A percentile compares a stretch with the other conserved stretches of the same genome.
phyloP scores from a whole-genome alignment of 768 basidiomycete species.

The Gymnopilus junonius region DNA sequence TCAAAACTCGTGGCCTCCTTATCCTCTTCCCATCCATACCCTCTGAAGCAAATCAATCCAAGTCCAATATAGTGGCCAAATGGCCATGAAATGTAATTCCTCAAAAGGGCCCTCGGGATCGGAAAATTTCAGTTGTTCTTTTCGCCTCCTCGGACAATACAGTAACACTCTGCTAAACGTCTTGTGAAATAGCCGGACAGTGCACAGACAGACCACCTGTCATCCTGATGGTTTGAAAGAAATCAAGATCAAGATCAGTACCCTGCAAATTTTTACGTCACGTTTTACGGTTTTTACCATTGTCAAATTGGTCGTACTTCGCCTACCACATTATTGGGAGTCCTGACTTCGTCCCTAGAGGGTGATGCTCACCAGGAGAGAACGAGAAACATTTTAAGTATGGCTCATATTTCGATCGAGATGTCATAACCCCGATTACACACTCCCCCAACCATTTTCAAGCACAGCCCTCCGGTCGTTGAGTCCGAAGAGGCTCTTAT shows the following conservation, averaged over 20 bases:
- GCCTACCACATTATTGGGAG: no score
- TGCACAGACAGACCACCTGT: neutral
- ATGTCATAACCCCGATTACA: no score
- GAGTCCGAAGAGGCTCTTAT: neutral
- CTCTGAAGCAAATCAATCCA: no score
- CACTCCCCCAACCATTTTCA: neutral
- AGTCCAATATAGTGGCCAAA: no score
- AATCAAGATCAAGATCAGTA: neutral
- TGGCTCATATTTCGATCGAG: no score
- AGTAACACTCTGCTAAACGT: neutral
- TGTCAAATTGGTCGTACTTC: no score
- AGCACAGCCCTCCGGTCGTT: neutral
- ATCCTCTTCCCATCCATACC: neutral
- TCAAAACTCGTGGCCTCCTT: neutral
- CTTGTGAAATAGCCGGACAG: neutral
- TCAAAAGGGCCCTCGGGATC: neutral
- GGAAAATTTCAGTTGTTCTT: neutral
- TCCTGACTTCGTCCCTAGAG: no score
- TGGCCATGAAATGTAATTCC: no score
- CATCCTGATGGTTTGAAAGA: neutral
- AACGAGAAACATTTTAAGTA: no score
- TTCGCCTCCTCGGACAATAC: neutral
- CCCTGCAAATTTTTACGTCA: neutral
- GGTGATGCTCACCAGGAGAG: no score
- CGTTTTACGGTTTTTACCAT: neutral